Conservation (phyloP, 352 stramenopile genomes). For the Phytopythium delawarense region DNA sequence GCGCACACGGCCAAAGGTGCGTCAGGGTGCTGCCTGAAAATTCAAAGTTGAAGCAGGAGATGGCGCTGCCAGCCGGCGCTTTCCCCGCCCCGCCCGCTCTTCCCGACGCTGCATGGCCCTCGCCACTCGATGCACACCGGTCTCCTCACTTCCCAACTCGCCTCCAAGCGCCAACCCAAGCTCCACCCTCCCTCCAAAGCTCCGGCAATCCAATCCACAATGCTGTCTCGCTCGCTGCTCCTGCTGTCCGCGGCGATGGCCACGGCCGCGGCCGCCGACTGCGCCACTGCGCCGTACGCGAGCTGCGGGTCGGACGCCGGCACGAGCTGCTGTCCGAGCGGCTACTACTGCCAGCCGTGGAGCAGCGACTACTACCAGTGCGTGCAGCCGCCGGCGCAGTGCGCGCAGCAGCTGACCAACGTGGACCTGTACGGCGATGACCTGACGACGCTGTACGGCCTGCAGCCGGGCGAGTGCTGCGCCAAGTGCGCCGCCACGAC, state of each 20-base stretch:
- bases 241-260: neutral
- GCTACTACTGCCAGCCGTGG: constrained; percentile 20
- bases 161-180: neutral
- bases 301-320: constrained; percentile 8
- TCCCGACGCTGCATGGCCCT: neutral
- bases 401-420: constrained; percentile 23
- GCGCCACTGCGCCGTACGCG: constrained; percentile 1
- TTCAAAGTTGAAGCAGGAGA: neutral
- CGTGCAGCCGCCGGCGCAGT: constrained; percentile 13
- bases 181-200: neutral
- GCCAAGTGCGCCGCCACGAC: constrained; percentile 15
- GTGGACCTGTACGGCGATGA: constrained; percentile 25
- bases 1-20: neutral
- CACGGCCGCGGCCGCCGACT: neutral
- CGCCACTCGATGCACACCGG: neutral
- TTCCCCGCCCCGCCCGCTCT: neutral
- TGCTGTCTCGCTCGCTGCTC: neutral
- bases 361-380: constrained; percentile 21
- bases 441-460: constrained; percentile 20
- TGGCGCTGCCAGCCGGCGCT: neutral
- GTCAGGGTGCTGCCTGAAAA: neutral
- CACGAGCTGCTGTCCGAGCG: constrained; percentile 15
- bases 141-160: constrained; percentile 3
- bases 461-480: constrained; percentile 28
- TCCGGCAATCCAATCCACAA: neutral